These are phyloP conservation scores for Beauveria caledonica DNA, from an alignment of 2,329 filamentous ascomycete genomes.

Conservation along the genomic window DNA sequence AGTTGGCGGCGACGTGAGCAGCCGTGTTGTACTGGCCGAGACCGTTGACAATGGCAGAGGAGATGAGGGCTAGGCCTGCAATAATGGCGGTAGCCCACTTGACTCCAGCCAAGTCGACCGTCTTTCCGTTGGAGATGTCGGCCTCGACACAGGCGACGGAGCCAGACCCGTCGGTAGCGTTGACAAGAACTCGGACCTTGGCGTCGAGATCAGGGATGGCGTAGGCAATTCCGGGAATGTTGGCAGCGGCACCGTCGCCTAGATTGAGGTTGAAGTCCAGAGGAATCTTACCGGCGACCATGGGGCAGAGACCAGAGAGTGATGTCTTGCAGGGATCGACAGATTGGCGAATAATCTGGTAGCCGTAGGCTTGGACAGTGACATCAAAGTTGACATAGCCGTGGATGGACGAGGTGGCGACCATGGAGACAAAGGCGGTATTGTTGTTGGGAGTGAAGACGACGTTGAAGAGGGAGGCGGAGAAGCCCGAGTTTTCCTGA, in stretches of 20 bases:
- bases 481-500: slow-evolving; percentile 76
- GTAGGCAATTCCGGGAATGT: slow-evolving; percentile 79
- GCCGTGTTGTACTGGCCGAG: slow-evolving; percentile 90
- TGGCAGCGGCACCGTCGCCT: slow-evolving; percentile 44
- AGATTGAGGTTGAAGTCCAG: slow-evolving; percentile 63
- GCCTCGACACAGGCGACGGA: slow-evolving; percentile 83
- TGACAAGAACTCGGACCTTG: slow-evolving; percentile 73
- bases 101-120: slow-evolving; percentile 79
- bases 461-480: slow-evolving; percentile 83
- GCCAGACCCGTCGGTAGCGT: slow-evolving; percentile 50
- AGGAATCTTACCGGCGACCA: slow-evolving; percentile 76
- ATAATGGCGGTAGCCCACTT: slow-evolving; percentile 87
- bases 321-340: slow-evolving; percentile 68
- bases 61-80: slow-evolving; percentile 71
- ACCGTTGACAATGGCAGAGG: slow-evolving; percentile 83
- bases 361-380: slow-evolving; percentile 74
- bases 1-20: slow-evolving; percentile 88
- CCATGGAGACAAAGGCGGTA: slow-evolving; percentile 64
- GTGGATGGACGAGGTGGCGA: slow-evolving; percentile 73
- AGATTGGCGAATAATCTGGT: slow-evolving; percentile 55
- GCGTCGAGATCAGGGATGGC: slow-evolving; percentile 87
- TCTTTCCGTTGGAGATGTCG: slow-evolving; percentile 81
- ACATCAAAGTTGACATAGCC: slow-evolving; percentile 75
- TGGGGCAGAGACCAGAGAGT: slow-evolving; percentile 76
- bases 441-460: slow-evolving; percentile 68